Conservation (phyloP, 768 basidiomycete genomes). For the Lentinus tigrinus region DNA sequence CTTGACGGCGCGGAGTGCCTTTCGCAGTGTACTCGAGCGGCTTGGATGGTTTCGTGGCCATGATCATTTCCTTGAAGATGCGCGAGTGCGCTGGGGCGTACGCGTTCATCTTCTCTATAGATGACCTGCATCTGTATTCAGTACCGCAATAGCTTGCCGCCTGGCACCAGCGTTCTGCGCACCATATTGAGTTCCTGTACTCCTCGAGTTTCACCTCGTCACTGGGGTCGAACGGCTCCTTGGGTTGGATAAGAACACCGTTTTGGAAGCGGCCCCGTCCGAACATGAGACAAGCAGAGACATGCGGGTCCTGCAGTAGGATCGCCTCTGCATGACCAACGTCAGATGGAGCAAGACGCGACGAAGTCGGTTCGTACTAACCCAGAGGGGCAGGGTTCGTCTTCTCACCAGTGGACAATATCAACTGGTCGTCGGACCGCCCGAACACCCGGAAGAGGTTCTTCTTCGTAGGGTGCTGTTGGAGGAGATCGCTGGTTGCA, state of each 20-base stretch:
- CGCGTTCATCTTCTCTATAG: slow-evolving; percentile 24
- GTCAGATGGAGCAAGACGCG: no score
- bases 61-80: slow-evolving; percentile 35
- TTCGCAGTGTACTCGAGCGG: slow-evolving; percentile 33
- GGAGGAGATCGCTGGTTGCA: slow-evolving; percentile 41
- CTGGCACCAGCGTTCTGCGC: neutral
- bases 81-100: slow-evolving; percentile 29
- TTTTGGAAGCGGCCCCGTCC: slow-evolving; percentile 40
- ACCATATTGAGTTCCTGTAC: slow-evolving; percentile 16
- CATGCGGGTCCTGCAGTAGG: slow-evolving; percentile 33
- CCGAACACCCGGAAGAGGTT: slow-evolving; percentile 41
- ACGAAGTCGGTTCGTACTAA: no score
- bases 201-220: slow-evolving; percentile 8
- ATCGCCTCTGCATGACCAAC: slow-evolving; percentile 30
- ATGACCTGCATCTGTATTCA: slow-evolving; percentile 15
- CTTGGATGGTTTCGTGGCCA: slow-evolving; percentile 26
- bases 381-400: slow-evolving; percentile 2
- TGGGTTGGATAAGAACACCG: slow-evolving; percentile 41
- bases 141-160: neutral
- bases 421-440: slow-evolving; percentile 46
- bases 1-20: slow-evolving; percentile 27
- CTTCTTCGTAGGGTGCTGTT: slow-evolving; percentile 40
- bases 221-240: slow-evolving; percentile 30
- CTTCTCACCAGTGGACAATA: slow-evolving; percentile 42
- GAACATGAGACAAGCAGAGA: slow-evolving; percentile 37